phyloP scores from a whole-genome alignment of 805 yeast species.

The Sugiyamaella americana region DNA sequence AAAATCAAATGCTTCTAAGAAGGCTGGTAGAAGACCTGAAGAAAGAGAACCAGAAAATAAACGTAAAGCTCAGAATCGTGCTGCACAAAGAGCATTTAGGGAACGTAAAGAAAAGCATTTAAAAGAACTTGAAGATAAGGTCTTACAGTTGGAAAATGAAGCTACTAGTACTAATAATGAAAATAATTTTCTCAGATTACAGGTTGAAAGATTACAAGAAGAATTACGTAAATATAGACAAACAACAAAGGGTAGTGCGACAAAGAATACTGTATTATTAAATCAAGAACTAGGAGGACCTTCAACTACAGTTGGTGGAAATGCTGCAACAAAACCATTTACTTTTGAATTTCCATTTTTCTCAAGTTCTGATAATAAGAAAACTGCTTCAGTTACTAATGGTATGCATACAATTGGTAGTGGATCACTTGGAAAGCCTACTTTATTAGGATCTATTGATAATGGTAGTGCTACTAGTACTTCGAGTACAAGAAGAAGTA shows the following conservation, averaged over 20 bases:
- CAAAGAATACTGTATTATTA: background rate
- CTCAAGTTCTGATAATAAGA: constrained; percentile 15
- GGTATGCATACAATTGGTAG: background rate
- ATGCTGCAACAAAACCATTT: constrained; percentile 27
- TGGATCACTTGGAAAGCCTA: background rate
- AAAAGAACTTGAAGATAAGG: constrained; percentile 79
- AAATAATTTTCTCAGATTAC: constrained; percentile 64
- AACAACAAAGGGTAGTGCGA: constrained; percentile 11
- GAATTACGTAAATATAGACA: constrained; percentile 60
- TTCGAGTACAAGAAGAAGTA: background rate
- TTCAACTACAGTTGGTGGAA: constrained; percentile 1
- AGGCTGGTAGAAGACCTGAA: constrained; percentile 76
- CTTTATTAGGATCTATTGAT: background rate
- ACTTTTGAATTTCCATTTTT: constrained; percentile 55
- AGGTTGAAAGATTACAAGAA: constrained; percentile 63
- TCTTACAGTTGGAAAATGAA: constrained; percentile 62
- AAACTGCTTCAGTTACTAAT: background rate
- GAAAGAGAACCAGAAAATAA: constrained; percentile 76
- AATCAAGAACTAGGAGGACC: constrained; percentile 1
- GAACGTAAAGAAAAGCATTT: constrained; percentile 87
- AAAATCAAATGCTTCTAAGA: constrained; percentile 7
- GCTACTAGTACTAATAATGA: constrained; percentile 64
- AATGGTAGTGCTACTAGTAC: background rate
- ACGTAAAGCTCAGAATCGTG: constrained; percentile 94
- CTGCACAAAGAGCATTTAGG: constrained; percentile 96